phyloP scores from a whole-genome alignment of 2,329 filamentous ascomycete genomes.

The Aspergillus melleus region DNA sequence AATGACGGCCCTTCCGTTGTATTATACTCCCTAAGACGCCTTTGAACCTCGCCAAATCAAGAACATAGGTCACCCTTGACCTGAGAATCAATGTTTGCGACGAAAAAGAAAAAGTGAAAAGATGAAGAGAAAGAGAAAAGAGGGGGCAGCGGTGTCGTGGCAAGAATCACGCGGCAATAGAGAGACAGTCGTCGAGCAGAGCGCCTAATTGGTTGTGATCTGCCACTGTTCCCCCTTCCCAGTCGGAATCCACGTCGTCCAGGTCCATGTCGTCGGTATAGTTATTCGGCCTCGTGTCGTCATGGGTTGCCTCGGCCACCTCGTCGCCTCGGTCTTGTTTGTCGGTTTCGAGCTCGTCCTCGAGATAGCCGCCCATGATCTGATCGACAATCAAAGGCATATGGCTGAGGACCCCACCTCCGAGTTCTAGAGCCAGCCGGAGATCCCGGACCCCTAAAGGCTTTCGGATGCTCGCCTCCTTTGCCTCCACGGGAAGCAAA shows the following conservation, averaged over 20 bases:
- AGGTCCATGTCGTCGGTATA: slow-evolving; percentile 41
- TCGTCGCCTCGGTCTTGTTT: slow-evolving; percentile 35
- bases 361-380: slow-evolving; percentile 69
- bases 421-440: slow-evolving; percentile 71
- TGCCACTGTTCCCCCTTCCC: slow-evolving; percentile 38
- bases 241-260: slow-evolving; percentile 39
- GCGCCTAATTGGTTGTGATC: slow-evolving; percentile 40
- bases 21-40: slow-evolving; percentile 32
- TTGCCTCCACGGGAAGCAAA: slow-evolving; percentile 76
- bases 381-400: slow-evolving; percentile 74
- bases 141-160: slow-evolving; percentile 3
- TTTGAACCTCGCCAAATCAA: slow-evolving; percentile 13
- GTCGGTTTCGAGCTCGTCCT: slow-evolving; percentile 68
- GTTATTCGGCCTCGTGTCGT: slow-evolving; percentile 23
- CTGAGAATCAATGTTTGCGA: neutral
- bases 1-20: slow-evolving; percentile 15
- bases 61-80: neutral
- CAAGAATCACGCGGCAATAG: slow-evolving; percentile 38
- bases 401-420: slow-evolving; percentile 72
- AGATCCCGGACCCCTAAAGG: slow-evolving; percentile 77
- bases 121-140: slow-evolving; percentile 1
- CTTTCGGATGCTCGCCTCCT: slow-evolving; percentile 69
- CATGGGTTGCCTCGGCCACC: slow-evolving; percentile 15
- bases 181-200: slow-evolving; percentile 44
- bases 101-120: neutral